Conservation (phyloP, 768 basidiomycete species). For the Leccinum obscurum region DNA sequence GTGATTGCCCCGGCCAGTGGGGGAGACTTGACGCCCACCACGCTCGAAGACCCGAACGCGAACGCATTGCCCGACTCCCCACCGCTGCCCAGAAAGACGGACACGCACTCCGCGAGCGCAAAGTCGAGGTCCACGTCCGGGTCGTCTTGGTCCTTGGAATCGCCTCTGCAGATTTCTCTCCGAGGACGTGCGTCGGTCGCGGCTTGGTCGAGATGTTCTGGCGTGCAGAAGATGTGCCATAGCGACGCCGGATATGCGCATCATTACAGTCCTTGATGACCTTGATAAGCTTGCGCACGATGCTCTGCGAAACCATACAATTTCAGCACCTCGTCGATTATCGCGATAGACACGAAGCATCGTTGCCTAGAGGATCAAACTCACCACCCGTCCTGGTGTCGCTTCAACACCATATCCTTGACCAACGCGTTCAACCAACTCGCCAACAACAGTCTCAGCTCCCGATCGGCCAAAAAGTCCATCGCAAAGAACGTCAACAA, state of each 20-base stretch:
- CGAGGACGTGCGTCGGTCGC: conserved; percentile 48
- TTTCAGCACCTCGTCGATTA: conserved; percentile 9
- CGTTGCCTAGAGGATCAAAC: conserved; percentile 25
- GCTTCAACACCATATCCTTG: conserved; percentile 66
- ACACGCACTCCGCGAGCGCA: conserved; percentile 47
- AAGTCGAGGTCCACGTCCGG: conserved; percentile 83
- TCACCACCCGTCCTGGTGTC: conserved; percentile 68
- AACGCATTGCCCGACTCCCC: conserved; percentile 39
- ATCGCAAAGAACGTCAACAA: conserved; percentile 85
- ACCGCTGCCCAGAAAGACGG: conserved; percentile 35
- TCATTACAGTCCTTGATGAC: conserved; percentile 81
- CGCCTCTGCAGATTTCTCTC: conserved; percentile 67
- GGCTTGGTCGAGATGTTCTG: conserved; percentile 35
- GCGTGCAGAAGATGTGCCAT: conserved; percentile 28
- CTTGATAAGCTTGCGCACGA: conserved; percentile 80
- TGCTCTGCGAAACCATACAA: conserved; percentile 47
- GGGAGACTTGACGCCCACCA: too few species aligned
- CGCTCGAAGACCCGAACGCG: too few species aligned
- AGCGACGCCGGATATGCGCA: conserved; percentile 49
- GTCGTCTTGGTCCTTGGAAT: conserved; percentile 51
- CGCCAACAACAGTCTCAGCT: conserved; percentile 69
- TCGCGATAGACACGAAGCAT: neutral
- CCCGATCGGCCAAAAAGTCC: conserved; percentile 74
- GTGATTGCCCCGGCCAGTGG: too few species aligned
- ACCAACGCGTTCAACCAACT: conserved; percentile 79